Percentiles rank a stretch among this genome's conserved stretches.
These are phyloP conservation scores for Grigorovia humatica DNA, from an alignment of 805 yeast species.

Conservation along the genomic window DNA sequence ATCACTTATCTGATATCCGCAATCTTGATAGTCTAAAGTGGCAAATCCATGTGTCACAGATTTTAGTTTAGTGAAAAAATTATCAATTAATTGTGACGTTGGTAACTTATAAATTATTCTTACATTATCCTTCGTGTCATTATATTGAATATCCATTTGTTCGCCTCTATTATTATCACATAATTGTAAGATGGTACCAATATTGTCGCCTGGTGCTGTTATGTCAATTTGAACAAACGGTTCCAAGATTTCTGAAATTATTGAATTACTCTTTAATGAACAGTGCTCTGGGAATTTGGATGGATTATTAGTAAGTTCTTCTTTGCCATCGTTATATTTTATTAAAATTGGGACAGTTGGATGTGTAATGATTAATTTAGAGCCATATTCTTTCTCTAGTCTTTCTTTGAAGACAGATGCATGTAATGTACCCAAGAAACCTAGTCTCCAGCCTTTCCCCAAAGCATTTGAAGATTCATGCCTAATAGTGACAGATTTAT, in stretches of 20 bases:
- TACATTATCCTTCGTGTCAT: constrained; percentile 66
- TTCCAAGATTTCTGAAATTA: constrained; percentile 47
- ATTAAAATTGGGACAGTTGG: constrained; percentile 92
- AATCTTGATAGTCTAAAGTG: constrained; percentile 87
- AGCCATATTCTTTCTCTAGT: constrained; percentile 87
- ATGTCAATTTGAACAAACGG: constrained; percentile 86
- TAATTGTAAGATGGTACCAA: constrained; percentile 77
- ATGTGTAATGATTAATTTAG: constrained; percentile 81
- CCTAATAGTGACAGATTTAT: constrained; percentile 80
- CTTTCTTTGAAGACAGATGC: constrained; percentile 92
- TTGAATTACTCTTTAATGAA: constrained; percentile 21
- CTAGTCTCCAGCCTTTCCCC: constrained; percentile 97
- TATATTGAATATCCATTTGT: constrained; percentile 68
- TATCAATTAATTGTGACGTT: constrained; percentile 82
- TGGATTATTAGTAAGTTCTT: constrained; percentile 70
- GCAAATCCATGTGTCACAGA: constrained; percentile 89
- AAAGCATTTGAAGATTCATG: constrained; percentile 88
- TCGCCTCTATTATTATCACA: constrained; percentile 79
- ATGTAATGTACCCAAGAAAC: constrained; percentile 88
- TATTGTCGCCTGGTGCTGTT: constrained; percentile 82
- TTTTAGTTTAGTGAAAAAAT: constrained; percentile 87
- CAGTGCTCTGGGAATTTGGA: constrained; percentile 72
- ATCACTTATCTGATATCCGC: constrained; percentile 72
- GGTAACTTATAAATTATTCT: constrained; percentile 73
- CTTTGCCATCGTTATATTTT: constrained; percentile 53